phyloP scores from a whole-genome alignment of 2,329 filamentous ascomycete species.

The Blastomyces parvus region DNA sequence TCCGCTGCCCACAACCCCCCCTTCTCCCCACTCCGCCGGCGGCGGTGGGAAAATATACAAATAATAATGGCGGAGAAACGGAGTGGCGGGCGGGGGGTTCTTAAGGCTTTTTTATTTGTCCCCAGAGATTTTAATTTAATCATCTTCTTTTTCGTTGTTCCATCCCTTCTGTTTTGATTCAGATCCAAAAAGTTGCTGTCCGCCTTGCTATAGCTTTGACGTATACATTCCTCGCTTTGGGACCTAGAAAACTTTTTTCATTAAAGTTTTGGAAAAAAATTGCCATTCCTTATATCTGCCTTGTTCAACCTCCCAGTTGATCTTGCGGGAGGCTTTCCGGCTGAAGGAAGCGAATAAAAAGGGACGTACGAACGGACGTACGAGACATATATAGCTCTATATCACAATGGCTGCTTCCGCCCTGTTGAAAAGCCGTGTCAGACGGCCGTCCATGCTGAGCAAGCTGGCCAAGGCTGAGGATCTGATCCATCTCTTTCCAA shows the following conservation, averaged over 20 bases:
- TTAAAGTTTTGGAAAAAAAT: not conserved
- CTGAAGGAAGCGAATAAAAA: not conserved
- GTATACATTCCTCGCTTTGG: not conserved
- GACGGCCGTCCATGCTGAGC: conserved; percentile 65
- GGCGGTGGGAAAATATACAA: not conserved
- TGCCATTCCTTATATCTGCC: not conserved
- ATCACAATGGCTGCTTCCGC: conserved; percentile 47
- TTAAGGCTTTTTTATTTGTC: not conserved
- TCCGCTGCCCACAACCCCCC: too few relatives aligned
- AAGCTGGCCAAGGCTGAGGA: conserved; percentile 75
- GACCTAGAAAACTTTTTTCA: not conserved
- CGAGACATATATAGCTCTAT: not conserved
- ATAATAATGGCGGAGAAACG: not conserved
- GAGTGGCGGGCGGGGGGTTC: not conserved
- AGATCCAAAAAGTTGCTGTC: too few relatives aligned
- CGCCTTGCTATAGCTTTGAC: not conserved
- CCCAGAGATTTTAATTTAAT: not conserved
- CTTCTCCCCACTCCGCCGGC: not conserved
- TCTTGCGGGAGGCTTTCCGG: not conserved
- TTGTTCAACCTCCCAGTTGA: not conserved
- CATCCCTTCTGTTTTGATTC: too few relatives aligned
- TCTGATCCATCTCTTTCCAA: conserved; percentile 68
- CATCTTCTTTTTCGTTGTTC: not conserved
- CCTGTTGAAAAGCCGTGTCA: conserved; percentile 64
- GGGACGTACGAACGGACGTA: not conserved